Evolutionary conservation across 352 stramenopile genomes (phyloP).

Genomic region (Globisporangium perplexum): DNA sequence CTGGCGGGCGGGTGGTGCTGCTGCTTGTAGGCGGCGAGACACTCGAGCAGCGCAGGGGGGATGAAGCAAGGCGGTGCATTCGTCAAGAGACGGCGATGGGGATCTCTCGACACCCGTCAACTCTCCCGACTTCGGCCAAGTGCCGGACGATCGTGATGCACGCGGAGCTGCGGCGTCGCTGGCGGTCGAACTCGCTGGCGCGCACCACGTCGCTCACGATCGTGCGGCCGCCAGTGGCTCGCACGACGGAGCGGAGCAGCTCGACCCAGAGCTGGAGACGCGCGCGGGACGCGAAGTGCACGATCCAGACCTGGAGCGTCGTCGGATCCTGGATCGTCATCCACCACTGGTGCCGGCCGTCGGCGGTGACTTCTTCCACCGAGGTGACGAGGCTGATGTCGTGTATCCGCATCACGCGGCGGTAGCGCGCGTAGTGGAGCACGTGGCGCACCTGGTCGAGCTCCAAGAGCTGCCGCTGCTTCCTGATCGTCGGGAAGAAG

Average conservation of each 20-base stretch:
- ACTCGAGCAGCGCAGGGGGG: too few relatives aligned
- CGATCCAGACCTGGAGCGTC: constrained; percentile 51
- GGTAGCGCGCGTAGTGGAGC: constrained; percentile 52
- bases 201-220: constrained; percentile 41
- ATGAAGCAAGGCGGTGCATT: too few relatives aligned
- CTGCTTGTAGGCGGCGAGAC: neutral
- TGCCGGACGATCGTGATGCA: neutral
- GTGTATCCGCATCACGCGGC: constrained; percentile 42
- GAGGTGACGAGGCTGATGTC: constrained; percentile 57
- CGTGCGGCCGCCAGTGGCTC: constrained; percentile 20
- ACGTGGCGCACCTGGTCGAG: constrained; percentile 57
- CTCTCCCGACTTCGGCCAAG: neutral
- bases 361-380: constrained; percentile 34
- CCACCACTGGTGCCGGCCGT: constrained; percentile 37
- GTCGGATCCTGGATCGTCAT: constrained; percentile 60
- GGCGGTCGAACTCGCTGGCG: constrained; percentile 9
- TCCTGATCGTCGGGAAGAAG: constrained; percentile 37
- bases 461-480: constrained; percentile 33
- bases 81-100: constrained; percentile 7
- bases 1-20: neutral
- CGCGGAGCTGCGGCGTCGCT: constrained; percentile 1
- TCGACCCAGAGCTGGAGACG: constrained; percentile 37
- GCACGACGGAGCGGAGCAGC: constrained; percentile 31
- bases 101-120: neutral
- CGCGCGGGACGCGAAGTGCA: constrained; percentile 43